These are phyloP conservation scores for Turnera subulata DNA, from an alignment of 345 rosid genomes.

Conservation along the genomic window DNA sequence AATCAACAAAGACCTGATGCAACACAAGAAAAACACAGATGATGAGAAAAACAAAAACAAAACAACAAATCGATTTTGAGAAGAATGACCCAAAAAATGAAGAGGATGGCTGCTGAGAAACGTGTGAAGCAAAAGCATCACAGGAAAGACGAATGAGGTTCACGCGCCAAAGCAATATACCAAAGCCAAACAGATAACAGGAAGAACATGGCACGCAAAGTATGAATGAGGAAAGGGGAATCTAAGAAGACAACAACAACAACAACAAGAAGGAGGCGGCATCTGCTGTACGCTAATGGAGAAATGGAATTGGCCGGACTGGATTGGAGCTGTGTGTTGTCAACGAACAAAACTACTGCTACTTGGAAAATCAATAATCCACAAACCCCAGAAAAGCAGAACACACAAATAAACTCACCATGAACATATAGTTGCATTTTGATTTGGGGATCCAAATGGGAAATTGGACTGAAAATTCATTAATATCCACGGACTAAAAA, in stretches of 20 bases:
- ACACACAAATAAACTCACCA: conserved; percentile 35
- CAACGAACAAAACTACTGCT: too few species aligned
- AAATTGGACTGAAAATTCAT: conserved; percentile 49
- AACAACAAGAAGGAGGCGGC: not conserved
- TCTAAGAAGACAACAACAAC: conserved; percentile 1
- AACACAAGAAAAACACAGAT: not conserved
- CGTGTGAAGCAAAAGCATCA: not conserved
- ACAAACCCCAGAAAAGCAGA: not conserved
- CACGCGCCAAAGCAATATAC: not conserved
- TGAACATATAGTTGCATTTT: conserved; percentile 17
- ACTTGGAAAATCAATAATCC: conserved; percentile 4
- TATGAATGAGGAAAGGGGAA: too few species aligned
- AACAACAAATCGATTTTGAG: not conserved
- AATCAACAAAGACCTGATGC: not conserved
- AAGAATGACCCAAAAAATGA: not conserved
- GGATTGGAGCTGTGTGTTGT: conserved; percentile 6
- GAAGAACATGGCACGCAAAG: conserved; percentile 8
- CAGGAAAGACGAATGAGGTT: not conserved
- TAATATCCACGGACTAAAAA: conserved; percentile 44
- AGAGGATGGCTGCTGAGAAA: too few species aligned
- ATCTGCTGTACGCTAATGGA: conserved; percentile 7
- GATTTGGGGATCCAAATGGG: conserved; percentile 20
- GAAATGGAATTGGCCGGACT: conserved; percentile 4
- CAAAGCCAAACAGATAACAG: not conserved
- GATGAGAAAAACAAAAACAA: not conserved